These are phyloP conservation scores for Stagonosporopsis rhizophila DNA, from an alignment of 2,329 filamentous ascomycete genomes.

Conservation along the genomic window DNA sequence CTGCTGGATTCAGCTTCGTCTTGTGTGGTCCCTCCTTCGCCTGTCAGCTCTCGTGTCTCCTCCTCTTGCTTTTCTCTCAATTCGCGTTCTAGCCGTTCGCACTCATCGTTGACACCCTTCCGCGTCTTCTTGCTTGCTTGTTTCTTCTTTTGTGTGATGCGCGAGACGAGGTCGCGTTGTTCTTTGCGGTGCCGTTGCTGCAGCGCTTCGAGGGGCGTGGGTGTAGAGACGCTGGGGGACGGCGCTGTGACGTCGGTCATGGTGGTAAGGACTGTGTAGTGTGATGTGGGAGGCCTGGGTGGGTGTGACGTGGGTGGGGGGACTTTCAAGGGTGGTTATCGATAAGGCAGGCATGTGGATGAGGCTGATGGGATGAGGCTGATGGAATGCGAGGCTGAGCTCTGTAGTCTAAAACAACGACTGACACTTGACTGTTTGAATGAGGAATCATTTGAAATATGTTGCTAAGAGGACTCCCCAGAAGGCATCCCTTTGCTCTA, in stretches of 20 bases:
- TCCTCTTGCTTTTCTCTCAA: conserved; percentile 61
- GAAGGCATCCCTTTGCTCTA: too few species aligned
- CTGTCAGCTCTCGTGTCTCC: conserved; percentile 56
- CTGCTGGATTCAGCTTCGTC: conserved; percentile 18
- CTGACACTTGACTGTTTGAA: too few species aligned
- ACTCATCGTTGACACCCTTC: conserved; percentile 67
- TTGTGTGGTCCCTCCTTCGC: conserved; percentile 22
- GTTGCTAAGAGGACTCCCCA: too few species aligned
- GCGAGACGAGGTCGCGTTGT: conserved; percentile 81
- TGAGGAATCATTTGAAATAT: too few species aligned
- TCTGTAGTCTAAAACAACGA: not conserved
- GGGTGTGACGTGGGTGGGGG: not conserved
- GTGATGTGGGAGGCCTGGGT: conserved; percentile 4
- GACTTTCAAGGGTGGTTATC: not conserved
- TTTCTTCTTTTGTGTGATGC: conserved; percentile 95
- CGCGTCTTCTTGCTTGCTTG: conserved; percentile 83
- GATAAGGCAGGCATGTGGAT: too few species aligned
- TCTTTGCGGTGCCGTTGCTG: conserved; percentile 86
- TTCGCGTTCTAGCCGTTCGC: conserved; percentile 64
- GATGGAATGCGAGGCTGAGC: not conserved
- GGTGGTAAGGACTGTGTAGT: conserved; percentile 14
- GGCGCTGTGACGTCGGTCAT: conserved; percentile 16
- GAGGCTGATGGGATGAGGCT: not conserved
- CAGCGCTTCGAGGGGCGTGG: conserved; percentile 71
- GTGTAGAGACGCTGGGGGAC: conserved; percentile 19